phyloP scores from a whole-genome alignment of 441 rosid genomes.

The Erodium chrysanthum region DNA sequence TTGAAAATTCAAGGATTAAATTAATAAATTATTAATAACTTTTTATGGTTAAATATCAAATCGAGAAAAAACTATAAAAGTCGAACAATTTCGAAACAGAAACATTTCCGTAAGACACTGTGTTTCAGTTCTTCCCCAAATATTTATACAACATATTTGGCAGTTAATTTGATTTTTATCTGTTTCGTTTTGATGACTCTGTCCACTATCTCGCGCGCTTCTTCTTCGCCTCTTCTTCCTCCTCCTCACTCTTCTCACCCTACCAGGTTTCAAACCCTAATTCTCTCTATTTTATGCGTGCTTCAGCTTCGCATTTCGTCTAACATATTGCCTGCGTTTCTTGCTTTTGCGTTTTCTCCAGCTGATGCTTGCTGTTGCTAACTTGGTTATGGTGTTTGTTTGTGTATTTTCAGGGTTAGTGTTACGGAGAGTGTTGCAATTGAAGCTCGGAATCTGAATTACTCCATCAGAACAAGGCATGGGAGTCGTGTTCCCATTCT shows the following conservation, averaged over 20 bases:
- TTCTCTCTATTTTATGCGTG: not conserved
- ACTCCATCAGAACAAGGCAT: conserved; percentile 45
- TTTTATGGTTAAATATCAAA: too few relatives aligned
- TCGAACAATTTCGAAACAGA: too few relatives aligned
- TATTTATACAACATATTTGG: not conserved
- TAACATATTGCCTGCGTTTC: not conserved
- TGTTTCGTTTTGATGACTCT: not conserved
- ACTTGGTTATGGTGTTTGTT: not conserved
- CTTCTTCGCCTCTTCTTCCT: conserved; percentile 14
- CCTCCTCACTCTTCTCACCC: conserved; percentile 22
- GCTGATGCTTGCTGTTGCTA: not conserved
- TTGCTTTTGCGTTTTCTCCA: too few relatives aligned
- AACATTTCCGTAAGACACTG: too few relatives aligned
- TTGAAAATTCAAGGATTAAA: too few relatives aligned
- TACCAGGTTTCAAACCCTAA: conserved; percentile 21
- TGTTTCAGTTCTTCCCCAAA: too few relatives aligned
- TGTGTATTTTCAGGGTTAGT: conserved; percentile 30
- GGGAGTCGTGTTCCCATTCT: conserved; percentile 55
- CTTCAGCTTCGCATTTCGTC: conserved; percentile 21
- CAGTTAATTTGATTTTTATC: not conserved
- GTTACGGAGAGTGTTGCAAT: conserved; percentile 35
- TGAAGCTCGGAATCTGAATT: conserved; percentile 55
- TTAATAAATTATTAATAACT: too few relatives aligned
- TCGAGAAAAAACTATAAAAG: too few relatives aligned
- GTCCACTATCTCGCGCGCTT: conserved; percentile 3